Conservation (phyloP, 805 yeast species). For the Lachancea cidri region DNA sequence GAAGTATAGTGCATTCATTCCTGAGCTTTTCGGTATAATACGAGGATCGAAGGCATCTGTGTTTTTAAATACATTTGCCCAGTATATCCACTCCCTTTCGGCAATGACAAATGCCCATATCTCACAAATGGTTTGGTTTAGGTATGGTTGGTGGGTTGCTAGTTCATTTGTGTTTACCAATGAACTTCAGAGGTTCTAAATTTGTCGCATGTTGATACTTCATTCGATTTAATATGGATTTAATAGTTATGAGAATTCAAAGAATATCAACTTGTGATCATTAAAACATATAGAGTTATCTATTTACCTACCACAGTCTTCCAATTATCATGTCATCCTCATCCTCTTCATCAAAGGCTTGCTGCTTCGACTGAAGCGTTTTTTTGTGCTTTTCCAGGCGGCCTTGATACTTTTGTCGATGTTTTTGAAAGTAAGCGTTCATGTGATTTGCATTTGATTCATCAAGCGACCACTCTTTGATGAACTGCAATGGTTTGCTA, state of each 20-base stretch:
- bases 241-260: too few species aligned
- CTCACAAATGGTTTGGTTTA: slow-evolving; percentile 93
- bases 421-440: slow-evolving; percentile 9
- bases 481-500: slow-evolving; percentile 16
- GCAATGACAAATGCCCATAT: slow-evolving; percentile 81
- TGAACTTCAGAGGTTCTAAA: slow-evolving; percentile 39
- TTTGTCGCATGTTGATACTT: too few species aligned
- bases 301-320: slow-evolving; percentile 23
- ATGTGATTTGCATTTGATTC: slow-evolving; percentile 12
- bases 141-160: slow-evolving; percentile 78
- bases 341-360: slow-evolving; percentile 20
- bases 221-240: too few species aligned
- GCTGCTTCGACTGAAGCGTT: not conserved
- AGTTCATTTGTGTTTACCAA: slow-evolving; percentile 77
- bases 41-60: slow-evolving; percentile 27
- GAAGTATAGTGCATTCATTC: slow-evolving; percentile 24
- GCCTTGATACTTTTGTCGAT: slow-evolving; percentile 6
- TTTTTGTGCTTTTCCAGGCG: slow-evolving; percentile 4
- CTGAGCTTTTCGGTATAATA: slow-evolving; percentile 11
- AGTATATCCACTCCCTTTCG: slow-evolving; percentile 39
- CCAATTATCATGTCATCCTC: slow-evolving; percentile 30
- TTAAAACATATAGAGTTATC: slow-evolving; percentile 7
- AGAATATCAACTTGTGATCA: not conserved
- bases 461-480: slow-evolving; percentile 20
- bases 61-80: slow-evolving; percentile 33